Evolutionary conservation across 2,329 filamentous ascomycete species (phyloP).

Genomic region (Bipolaris bicolor): DNA sequence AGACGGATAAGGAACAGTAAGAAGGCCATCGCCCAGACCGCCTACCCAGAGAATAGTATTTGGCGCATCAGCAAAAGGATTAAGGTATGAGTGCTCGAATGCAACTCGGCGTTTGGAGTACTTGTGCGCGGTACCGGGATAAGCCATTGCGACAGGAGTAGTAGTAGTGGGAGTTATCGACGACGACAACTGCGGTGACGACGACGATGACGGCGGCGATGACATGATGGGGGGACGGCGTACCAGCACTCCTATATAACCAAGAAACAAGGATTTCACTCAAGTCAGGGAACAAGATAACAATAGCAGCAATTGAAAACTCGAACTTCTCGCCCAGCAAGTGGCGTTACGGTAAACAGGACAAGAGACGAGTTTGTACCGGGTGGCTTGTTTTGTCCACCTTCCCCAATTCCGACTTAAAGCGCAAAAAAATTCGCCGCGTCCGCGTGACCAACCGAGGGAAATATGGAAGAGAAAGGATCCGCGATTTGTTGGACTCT

Average conservation of each 20-base stretch:
- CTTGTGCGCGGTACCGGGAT: constrained; percentile 51
- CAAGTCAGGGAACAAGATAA: too few relatives aligned
- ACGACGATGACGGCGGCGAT: background rate
- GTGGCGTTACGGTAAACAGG: background rate
- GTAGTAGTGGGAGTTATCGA: too few relatives aligned
- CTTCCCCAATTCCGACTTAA: too few relatives aligned
- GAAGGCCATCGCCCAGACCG: constrained; percentile 72
- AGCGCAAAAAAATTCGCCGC: background rate
- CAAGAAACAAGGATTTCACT: too few relatives aligned
- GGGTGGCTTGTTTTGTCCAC: background rate
- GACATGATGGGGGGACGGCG: background rate
- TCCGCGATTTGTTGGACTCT: too few relatives aligned
- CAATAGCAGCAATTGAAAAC: background rate
- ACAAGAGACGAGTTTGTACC: background rate
- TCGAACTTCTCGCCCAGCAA: background rate
- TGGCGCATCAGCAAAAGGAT: constrained; percentile 25
- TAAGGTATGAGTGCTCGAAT: constrained; percentile 53
- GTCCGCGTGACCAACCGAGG: background rate
- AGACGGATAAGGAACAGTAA: constrained; percentile 66
- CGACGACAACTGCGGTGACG: too few relatives aligned
- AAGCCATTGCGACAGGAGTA: constrained; percentile 31
- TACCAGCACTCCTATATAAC: too few relatives aligned
- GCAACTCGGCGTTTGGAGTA: constrained; percentile 52
- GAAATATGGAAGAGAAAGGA: too few relatives aligned
- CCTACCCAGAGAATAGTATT: constrained; percentile 74